Conservation (phyloP, 1,284 basidiomycete genomes). For the Ustilago trichophora region DNA sequence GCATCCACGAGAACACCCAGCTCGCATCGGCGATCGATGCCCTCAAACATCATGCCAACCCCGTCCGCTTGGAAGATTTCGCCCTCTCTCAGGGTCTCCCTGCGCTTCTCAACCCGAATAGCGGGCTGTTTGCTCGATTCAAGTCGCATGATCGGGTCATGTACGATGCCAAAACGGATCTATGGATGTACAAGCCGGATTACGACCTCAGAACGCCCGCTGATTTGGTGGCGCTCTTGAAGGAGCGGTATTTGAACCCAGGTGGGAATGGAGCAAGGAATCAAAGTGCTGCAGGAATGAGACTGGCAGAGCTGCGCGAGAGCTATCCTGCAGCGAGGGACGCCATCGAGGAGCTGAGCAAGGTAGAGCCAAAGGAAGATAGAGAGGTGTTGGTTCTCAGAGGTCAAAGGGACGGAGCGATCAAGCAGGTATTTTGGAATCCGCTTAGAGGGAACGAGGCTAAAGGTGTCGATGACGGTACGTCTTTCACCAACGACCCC, state of each 20-base stretch:
- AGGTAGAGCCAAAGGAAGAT: conserved; percentile 72
- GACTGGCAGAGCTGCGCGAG: conserved; percentile 84
- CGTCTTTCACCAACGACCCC: no score
- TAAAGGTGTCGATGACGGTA: conserved; percentile 80
- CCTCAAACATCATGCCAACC: conserved; percentile 77
- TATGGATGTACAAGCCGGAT: conserved; percentile 87
- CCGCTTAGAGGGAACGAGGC: conserved; percentile 81
- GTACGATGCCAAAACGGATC: conserved; percentile 81
- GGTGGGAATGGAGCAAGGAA: conserved; percentile 36
- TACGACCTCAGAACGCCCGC: conserved; percentile 84
- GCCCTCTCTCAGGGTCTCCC: conserved; percentile 80
- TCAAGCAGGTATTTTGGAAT: conserved; percentile 85
- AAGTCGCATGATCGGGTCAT: conserved; percentile 79
- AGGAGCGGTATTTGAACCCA: conserved; percentile 51
- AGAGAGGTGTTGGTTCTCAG: conserved; percentile 86
- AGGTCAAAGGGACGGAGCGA: conserved; percentile 79
- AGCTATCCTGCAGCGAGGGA: conserved; percentile 81
- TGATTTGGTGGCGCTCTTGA: conserved; percentile 79
- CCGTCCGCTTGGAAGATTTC: conserved; percentile 84
- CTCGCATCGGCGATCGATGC: conserved; percentile 83
- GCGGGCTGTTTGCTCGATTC: conserved; percentile 79
- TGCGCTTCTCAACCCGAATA: conserved; percentile 74
- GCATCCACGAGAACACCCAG: conserved; percentile 83
- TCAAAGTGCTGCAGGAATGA: conserved; percentile 72
- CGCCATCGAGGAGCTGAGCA: conserved; percentile 57